Percentiles rank a stretch among this genome's conserved stretches.
These are phyloP conservation scores for Nematocida ironsii DNA, from an alignment of 371 early-diverging fungal genomes.

Conservation along the genomic window DNA sequence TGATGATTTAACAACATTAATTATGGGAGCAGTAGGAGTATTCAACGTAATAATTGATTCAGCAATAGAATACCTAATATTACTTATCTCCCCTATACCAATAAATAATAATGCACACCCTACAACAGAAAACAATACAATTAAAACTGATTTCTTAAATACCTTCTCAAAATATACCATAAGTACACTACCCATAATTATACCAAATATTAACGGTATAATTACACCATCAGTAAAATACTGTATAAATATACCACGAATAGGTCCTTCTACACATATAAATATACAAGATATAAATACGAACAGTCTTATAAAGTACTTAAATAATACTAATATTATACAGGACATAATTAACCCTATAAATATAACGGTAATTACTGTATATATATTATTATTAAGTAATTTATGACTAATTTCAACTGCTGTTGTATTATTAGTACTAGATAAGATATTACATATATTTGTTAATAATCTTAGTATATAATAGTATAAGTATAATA, in stretches of 20 bases:
- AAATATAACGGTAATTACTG: neutral
- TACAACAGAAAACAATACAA: conserved; percentile 23
- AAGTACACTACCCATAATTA: neutral
- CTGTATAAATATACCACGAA: neutral
- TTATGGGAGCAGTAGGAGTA: neutral
- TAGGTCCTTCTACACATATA: conserved; percentile 7
- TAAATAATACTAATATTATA: neutral
- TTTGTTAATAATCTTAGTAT: neutral
- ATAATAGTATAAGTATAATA: neutral
- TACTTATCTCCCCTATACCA: neutral
- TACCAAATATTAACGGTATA: neutral
- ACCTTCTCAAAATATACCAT: conserved; percentile 5
- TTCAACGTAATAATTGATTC: neutral
- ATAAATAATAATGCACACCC: conserved; percentile 1
- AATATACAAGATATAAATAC: conserved; percentile 9
- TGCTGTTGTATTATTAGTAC: neutral
- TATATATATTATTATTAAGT: neutral
- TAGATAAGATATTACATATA: neutral
- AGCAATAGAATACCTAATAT: neutral
- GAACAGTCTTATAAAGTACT: conserved; percentile 8
- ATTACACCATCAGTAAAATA: neutral
- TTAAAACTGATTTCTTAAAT: neutral
- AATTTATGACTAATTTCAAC: neutral
- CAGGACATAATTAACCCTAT: neutral
- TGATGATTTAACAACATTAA: neutral